A percentile compares a stretch with the other conserved stretches of the same genome.
Conservation (phyloP, 148 eudicot genomes). For the Bassia scoparia region DNA sequence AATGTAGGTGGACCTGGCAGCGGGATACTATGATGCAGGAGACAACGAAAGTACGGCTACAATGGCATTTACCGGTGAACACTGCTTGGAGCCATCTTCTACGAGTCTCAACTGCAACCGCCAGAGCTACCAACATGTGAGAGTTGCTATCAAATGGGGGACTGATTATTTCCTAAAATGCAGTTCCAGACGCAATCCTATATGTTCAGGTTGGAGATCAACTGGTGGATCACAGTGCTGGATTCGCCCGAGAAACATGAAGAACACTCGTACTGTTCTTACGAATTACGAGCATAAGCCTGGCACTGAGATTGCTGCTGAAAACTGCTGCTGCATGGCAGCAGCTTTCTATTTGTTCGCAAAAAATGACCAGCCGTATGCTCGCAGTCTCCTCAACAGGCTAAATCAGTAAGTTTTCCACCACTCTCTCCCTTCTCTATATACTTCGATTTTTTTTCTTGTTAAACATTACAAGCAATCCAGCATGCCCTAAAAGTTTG, state of each 20-base stretch:
- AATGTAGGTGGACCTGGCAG: constrained; percentile 74
- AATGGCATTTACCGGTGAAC: constrained; percentile 88
- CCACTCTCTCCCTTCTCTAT: too few species aligned
- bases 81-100: constrained; percentile 58
- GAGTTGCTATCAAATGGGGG: constrained; percentile 67
- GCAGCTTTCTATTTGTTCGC: constrained; percentile 62
- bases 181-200: constrained; percentile 37
- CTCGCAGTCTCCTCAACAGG: constrained; percentile 51
- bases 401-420: constrained; percentile 48
- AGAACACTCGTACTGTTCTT: constrained; percentile 53
- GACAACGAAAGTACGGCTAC: constrained; percentile 89
- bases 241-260: constrained; percentile 77
- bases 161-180: constrained; percentile 79
- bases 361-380: constrained; percentile 36
- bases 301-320: constrained; percentile 94
- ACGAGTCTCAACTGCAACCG: constrained; percentile 43
- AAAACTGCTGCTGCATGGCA: constrained; percentile 88
- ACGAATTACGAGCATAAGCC: constrained; percentile 46
- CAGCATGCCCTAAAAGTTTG: not conserved
- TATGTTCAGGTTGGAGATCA: constrained; percentile 87
- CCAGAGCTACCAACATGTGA: constrained; percentile 49
- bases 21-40: constrained; percentile 97
- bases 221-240: constrained; percentile 65
- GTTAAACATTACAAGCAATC: not conserved
- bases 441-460: too few species aligned